Evolutionary conservation across 352 stramenopile species (phyloP), one percentile per base, ranked within the genome.

Genomic region (Phytopythium helicoides): DNA sequence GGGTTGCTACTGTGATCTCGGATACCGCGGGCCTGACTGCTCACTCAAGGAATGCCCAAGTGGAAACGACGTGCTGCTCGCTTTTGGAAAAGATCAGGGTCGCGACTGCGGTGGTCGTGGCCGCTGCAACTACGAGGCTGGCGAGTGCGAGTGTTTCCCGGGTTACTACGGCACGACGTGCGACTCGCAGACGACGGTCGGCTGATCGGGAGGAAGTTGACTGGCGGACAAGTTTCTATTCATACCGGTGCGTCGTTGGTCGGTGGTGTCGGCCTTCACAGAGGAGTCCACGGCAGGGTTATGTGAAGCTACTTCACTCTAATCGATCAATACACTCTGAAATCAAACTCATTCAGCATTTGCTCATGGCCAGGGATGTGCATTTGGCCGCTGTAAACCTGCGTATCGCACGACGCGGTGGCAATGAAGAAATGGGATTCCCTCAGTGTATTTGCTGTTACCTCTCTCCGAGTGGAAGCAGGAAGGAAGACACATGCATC

Each of bases 121-220:
- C 60, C 97, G 96, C 56, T 99, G 96, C 76, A 95, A 98, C 80
- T 96, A 97, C 71, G 66, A 84, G 28, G 88, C 83, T 22, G 96
- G 95, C 63, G 58, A 95, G 45, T 99, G 96, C 77, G 74, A 91
- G 59, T 99, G 95, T 72, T 98, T 98, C 64, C 76, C 76, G 23
- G 92, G 92, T 5, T 98, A 98, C 76, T 98, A 96, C 66, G 94
- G 95, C 61, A 98, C 93, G 22, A 72, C 74, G 35, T 98, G 95
- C 79, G 72, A 82, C 40, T 79, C 53, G 48, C 83, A 93, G 67
- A 90, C 78, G 45, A 93, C 83, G 6, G 83, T 91, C 40, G 77
- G 85, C 64, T 93, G 87, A 68, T 65, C 40, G 37, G 33, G 53
- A 42, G 19, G 47, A 4, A 28, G 28, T 33, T 37, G 22, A 23